These are phyloP conservation scores for Neurospora pannonica DNA, from an alignment of 495 filamentous ascomycete species.

Conservation along the genomic window DNA sequence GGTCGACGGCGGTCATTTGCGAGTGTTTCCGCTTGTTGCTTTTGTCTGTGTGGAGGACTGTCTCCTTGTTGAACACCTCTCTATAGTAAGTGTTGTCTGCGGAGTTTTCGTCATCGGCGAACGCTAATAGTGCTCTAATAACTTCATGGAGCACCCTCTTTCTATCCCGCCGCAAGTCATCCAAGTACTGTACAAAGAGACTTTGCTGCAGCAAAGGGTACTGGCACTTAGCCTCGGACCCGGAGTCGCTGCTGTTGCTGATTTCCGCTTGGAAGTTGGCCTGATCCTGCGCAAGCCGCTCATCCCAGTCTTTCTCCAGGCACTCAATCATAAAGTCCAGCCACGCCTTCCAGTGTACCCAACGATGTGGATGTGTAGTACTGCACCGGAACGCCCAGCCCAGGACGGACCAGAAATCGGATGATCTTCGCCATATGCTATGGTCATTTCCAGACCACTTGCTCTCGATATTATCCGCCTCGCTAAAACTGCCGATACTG, in stretches of 20 bases:
- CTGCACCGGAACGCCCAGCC: conserved; percentile 96
- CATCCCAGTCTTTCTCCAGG: conserved; percentile 64
- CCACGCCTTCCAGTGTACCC: conserved; percentile 79
- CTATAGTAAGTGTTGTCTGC: conserved; percentile 29
- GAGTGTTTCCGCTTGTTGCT: conserved; percentile 45
- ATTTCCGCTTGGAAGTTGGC: conserved; percentile 3
- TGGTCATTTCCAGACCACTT: conserved; percentile 49
- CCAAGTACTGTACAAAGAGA: conserved; percentile 14
- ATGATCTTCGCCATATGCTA: conserved; percentile 60
- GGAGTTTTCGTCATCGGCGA: conserved; percentile 28
- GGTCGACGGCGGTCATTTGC: conserved; percentile 26
- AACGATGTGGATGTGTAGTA: conserved; percentile 55
- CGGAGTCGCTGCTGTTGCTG: neutral
- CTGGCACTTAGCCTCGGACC: neutral
- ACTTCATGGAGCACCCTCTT: conserved; percentile 27
- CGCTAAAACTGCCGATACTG: conserved; percentile 14
- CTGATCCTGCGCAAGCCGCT: conserved; percentile 34
- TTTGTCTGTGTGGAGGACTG: conserved; percentile 19
- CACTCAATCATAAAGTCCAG: conserved; percentile 70
- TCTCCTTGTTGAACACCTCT: conserved; percentile 43
- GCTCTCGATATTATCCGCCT: conserved; percentile 35
- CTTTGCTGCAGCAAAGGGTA: conserved; percentile 24
- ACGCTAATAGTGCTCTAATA: conserved; percentile 30
- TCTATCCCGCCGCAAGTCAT: conserved; percentile 23
- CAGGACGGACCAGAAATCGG: conserved; percentile 81